These are phyloP conservation scores for Parachaetomium inaequale DNA, from an alignment of 495 filamentous ascomycete species.

Conservation along the genomic window DNA sequence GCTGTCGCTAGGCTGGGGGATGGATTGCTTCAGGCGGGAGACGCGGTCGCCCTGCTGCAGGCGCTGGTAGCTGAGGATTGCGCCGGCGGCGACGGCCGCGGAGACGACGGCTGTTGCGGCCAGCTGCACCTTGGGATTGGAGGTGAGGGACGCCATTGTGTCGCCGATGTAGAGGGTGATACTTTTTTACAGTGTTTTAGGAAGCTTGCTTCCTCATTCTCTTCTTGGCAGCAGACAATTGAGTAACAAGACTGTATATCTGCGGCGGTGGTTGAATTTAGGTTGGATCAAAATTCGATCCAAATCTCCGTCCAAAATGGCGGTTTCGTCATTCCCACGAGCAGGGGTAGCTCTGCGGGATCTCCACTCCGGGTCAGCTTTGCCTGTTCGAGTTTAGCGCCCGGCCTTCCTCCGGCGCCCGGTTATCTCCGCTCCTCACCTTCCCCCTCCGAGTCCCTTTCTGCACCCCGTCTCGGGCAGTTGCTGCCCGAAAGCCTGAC, in stretches of 20 bases:
- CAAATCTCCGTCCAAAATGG: slow-evolving; percentile 9
- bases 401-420: no score
- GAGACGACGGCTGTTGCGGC: slow-evolving; percentile 72
- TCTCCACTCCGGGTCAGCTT: neutral
- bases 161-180: neutral
- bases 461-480: no score
- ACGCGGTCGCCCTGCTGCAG: slow-evolving; percentile 60
- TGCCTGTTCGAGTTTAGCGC: neutral
- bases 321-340: slow-evolving; percentile 3
- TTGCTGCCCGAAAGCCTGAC: no score
- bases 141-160: slow-evolving; percentile 39
- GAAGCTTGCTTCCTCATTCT: neutral
- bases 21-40: slow-evolving; percentile 66
- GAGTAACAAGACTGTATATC: neutral
- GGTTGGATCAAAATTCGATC: slow-evolving; percentile 4
- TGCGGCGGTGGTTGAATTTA: neutral
- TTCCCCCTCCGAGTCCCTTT: no score
- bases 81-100: slow-evolving; percentile 66
- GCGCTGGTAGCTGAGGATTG: slow-evolving; percentile 69
- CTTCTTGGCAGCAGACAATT: neutral
- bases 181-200: neutral
- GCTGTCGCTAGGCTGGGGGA: slow-evolving; percentile 50
- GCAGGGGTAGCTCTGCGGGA: slow-evolving; percentile 2
- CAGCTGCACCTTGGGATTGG: slow-evolving; percentile 55
- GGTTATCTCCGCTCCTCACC: neutral